Evolutionary conservation across 2,329 filamentous ascomycete genomes (phyloP).

Genomic region (Coleophoma eucalyptorum): DNA sequence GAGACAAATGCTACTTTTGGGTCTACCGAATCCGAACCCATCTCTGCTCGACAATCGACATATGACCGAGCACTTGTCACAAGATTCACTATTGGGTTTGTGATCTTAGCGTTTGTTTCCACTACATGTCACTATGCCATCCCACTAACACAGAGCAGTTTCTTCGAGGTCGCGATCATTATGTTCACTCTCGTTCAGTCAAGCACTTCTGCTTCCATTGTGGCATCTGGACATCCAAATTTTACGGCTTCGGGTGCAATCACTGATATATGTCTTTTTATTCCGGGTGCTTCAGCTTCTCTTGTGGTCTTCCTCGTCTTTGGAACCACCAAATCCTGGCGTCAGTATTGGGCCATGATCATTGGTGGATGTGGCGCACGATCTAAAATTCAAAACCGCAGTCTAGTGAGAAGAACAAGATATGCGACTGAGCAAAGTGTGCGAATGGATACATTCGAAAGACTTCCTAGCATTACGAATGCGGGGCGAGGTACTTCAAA

Average conservation of each 20-base stretch:
- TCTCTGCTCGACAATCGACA: conserved; percentile 25
- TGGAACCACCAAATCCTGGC: conserved; percentile 34
- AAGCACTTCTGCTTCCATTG: conserved; percentile 25
- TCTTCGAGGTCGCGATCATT: conserved; percentile 35
- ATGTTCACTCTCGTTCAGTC: conserved; percentile 31
- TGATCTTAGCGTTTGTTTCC: conserved; percentile 28
- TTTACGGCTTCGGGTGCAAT: conserved; percentile 26
- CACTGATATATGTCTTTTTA: conserved; percentile 29
- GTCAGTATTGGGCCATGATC: conserved; percentile 22
- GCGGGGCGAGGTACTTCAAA: background rate
- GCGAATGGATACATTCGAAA: background rate
- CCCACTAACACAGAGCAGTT: conserved; percentile 9
- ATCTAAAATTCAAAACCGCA: conserved; percentile 2
- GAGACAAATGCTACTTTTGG: conserved; percentile 6
- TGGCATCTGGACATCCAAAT: conserved; percentile 27
- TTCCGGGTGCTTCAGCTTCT: conserved; percentile 33
- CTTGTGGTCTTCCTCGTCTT: conserved; percentile 35
- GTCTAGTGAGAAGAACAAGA: conserved; percentile 5
- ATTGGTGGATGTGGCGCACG: conserved; percentile 13
- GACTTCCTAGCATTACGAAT: background rate
- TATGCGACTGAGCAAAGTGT: background rate
- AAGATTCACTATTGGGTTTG: conserved; percentile 40
- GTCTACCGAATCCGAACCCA: background rate
- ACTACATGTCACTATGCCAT: background rate
- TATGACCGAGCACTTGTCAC: conserved; percentile 42